Conservation (phyloP, 1,139 yeast genomes). For the Zygosaccharomyces sapae region DNA sequence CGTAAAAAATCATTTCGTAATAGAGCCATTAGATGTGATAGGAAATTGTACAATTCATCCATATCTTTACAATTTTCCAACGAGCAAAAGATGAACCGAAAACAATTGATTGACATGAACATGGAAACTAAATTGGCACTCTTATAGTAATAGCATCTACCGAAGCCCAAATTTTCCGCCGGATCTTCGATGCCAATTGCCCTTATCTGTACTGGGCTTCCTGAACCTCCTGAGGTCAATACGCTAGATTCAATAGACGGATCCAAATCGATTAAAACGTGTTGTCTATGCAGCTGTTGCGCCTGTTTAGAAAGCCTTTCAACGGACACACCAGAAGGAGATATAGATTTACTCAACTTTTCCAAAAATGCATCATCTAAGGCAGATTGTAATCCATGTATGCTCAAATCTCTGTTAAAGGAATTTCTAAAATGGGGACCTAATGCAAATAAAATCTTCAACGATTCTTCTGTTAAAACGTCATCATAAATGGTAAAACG, state of each 20-base stretch:
- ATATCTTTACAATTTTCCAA: slow-evolving; percentile 14
- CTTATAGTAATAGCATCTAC: slow-evolving; percentile 23
- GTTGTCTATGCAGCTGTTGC: slow-evolving; percentile 7
- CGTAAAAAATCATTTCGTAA: slow-evolving; percentile 18
- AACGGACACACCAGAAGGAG: slow-evolving; percentile 5
- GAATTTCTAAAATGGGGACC: slow-evolving; percentile 13
- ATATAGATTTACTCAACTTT: background rate
- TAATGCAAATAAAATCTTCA: slow-evolving; percentile 11
- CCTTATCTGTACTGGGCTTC: background rate
- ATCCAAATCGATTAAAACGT: slow-evolving; percentile 11
- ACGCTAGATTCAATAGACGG: slow-evolving; percentile 9
- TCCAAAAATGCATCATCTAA: slow-evolving; percentile 10
- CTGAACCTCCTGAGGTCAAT: background rate
- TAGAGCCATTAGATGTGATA: slow-evolving; percentile 21
- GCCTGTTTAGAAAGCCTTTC: slow-evolving; percentile 9
- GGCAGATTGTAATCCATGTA: slow-evolving; percentile 3
- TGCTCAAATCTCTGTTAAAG: slow-evolving; percentile 7
- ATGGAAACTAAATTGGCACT: slow-evolving; percentile 19
- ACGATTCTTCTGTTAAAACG: slow-evolving; percentile 13
- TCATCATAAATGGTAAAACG: slow-evolving; percentile 18
- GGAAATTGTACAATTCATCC: slow-evolving; percentile 14
- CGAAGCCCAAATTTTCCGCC: slow-evolving; percentile 10
- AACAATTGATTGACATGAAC: slow-evolving; percentile 21
- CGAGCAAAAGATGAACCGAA: slow-evolving; percentile 17
- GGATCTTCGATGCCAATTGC: slow-evolving; percentile 6